Percentiles rank a stretch among this genome's conserved stretches.
phyloP scores from a whole-genome alignment of 306 rosid genomes.

The Acacia crassicarpa region DNA sequence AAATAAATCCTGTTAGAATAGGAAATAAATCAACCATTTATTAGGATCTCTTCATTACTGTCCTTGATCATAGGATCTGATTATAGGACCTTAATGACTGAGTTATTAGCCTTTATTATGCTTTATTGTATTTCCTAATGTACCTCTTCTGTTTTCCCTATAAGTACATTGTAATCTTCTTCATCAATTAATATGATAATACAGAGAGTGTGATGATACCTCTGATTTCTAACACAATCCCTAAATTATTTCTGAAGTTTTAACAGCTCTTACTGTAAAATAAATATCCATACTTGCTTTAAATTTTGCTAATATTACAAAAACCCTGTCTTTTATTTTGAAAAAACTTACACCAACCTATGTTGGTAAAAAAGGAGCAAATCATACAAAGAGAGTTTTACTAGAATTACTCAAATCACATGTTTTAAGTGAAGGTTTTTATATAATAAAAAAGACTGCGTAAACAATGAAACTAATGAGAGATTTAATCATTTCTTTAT shows the following conservation, averaged over 20 bases:
- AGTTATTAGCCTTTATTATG: no score
- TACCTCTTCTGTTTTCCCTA: no score
- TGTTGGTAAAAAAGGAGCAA: neutral
- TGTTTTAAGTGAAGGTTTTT: neutral
- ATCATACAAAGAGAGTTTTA: neutral
- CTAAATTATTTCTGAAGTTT: neutral
- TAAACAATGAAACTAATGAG: neutral
- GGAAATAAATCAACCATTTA: no score
- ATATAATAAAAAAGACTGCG: neutral
- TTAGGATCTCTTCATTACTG: no score
- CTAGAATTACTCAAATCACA: neutral
- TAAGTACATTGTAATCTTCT: no score
- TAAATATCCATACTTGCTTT: neutral
- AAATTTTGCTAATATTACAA: neutral
- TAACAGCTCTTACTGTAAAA: neutral
- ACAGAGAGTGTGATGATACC: no score
- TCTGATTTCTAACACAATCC: no score
- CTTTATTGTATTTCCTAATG: no score
- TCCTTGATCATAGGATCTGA: no score
- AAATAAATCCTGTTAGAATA: no score
- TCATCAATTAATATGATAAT: no score
- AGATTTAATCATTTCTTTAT: neutral
- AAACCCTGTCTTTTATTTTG: neutral
- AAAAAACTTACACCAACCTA: neutral
- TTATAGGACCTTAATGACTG: no score